Percentiles rank a stretch among this genome's conserved stretches.
phyloP scores from a whole-genome alignment of 2,329 filamentous ascomycete genomes.

The Trichoderma sp. region DNA sequence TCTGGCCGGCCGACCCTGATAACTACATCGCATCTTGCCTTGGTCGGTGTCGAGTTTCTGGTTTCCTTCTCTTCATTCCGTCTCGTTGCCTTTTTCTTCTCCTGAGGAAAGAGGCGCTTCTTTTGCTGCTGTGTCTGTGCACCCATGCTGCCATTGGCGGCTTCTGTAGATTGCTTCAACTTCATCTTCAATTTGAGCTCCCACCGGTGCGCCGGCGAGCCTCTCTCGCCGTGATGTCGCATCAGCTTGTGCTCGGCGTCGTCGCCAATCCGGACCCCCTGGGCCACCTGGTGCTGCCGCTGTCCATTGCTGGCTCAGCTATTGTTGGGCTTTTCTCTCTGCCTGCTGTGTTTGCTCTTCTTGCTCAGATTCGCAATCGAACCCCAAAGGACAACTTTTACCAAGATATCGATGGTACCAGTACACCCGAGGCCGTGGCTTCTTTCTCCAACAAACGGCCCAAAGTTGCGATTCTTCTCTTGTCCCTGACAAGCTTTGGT shows the following conservation, averaged over 20 bases:
- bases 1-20: background rate
- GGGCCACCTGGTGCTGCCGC: conserved; percentile 24
- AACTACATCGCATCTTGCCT: conserved; percentile 3
- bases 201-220: conserved; percentile 4
- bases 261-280: background rate
- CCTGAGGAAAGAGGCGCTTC: background rate
- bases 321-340: conserved; percentile 37
- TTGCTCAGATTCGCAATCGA: conserved; percentile 35
- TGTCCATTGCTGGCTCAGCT: conserved; percentile 35
- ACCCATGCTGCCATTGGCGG: background rate
- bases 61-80: background rate
- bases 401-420: conserved; percentile 66
- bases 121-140: background rate
- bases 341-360: conserved; percentile 36
- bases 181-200: background rate
- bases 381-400: conserved; percentile 51
- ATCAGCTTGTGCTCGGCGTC: background rate
- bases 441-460: conserved; percentile 60
- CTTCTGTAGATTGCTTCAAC: background rate
- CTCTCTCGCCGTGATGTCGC: conserved; percentile 12
- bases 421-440: conserved; percentile 59
- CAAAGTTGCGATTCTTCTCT: conserved; percentile 52
- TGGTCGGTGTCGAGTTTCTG: background rate
- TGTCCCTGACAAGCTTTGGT: conserved; percentile 52
- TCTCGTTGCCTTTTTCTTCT: background rate